Conservation (phyloP, 345 rosid species). For the Aquilaria malaccensis region DNA sequence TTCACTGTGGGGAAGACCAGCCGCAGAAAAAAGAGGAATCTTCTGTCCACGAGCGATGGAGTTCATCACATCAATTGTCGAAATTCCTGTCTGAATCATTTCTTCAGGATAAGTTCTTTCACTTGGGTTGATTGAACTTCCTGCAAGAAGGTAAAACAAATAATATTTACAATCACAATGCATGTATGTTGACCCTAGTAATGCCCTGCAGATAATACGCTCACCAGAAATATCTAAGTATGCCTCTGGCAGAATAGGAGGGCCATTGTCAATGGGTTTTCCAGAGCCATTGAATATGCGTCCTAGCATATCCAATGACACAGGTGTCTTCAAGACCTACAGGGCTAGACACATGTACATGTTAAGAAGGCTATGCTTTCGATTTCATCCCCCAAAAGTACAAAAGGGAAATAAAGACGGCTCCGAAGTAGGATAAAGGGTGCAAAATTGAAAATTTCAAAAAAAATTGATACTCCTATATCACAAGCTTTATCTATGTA, state of each 20-base stretch:
- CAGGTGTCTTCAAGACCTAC: constrained; percentile 88
- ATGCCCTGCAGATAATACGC: no score
- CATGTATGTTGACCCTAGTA: no score
- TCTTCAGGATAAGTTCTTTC: constrained; percentile 96
- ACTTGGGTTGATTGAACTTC: constrained; percentile 91
- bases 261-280: constrained; percentile 94
- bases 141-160: constrained; percentile 24
- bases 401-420: no score
- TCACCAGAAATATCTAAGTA: constrained; percentile 90
- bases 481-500: no score
- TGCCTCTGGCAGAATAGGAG: constrained; percentile 89
- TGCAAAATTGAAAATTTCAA: no score
- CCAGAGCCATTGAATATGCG: constrained; percentile 97
- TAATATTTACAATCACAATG: not conserved
- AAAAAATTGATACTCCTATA: no score
- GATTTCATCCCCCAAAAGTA: no score
- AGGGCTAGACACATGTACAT: not conserved
- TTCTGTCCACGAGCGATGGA: constrained; percentile 98
- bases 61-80: constrained; percentile 97
- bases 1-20: constrained; percentile 99
- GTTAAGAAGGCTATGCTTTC: no score
- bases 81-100: constrained; percentile 97
- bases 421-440: no score
- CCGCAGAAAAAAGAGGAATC: constrained; percentile 97
- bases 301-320: constrained; percentile 94